Percentiles rank a stretch among this genome's conserved stretches.
Evolutionary conservation across 768 basidiomycete species (phyloP).

Genomic region (Flagelloscypha sp.): DNA sequence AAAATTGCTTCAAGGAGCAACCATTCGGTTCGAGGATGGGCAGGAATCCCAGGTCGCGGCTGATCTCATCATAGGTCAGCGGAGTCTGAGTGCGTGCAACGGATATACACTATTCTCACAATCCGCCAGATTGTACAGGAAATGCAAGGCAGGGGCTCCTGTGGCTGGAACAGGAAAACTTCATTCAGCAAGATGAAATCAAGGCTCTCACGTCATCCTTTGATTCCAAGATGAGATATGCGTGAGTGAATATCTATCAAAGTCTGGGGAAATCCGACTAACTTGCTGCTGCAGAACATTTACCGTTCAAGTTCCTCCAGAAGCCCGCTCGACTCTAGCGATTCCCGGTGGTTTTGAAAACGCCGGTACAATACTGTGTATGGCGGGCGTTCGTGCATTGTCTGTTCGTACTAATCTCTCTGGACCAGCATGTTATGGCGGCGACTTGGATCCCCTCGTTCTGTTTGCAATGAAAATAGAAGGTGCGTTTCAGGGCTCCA

Average conservation of each 20-base stretch:
- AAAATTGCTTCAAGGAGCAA: not conserved
- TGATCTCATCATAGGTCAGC: not conserved
- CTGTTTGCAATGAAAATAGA: too few species aligned
- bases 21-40: not conserved
- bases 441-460: too few species aligned
- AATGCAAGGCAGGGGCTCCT: not conserved
- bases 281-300: not conserved
- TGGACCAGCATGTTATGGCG: too few species aligned
- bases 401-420: too few species aligned
- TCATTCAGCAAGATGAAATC: not conserved
- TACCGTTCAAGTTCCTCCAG: not conserved
- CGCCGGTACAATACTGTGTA: too few species aligned
- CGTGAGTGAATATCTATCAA: too few species aligned
- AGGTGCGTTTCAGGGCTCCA: too few species aligned
- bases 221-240: constrained; percentile 1
- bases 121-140: constrained; percentile 2
- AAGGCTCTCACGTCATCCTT: not conserved
- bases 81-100: too few species aligned
- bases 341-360: constrained; percentile 2
- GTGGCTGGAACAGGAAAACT: constrained; percentile 2
- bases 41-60: not conserved
- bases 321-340: not conserved
- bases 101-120: not conserved
- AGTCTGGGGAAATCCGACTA: too few species aligned
- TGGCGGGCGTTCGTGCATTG: too few species aligned